A percentile compares a stretch with the other conserved stretches of the same genome.
These are phyloP conservation scores for Amanita pallidorosea DNA, from an alignment of 768 basidiomycete genomes.

Conservation along the genomic window DNA sequence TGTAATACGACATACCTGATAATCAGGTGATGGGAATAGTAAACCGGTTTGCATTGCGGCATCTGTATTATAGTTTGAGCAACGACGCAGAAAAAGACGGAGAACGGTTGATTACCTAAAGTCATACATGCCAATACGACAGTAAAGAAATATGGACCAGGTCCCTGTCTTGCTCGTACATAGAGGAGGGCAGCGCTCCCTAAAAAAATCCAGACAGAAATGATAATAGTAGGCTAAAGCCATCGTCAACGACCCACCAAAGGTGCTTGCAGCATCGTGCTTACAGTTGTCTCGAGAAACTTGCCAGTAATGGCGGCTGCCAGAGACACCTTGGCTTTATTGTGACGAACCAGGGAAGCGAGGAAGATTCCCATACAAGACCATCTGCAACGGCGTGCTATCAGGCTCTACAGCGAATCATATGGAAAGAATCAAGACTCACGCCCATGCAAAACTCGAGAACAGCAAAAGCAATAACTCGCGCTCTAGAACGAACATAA, in stretches of 20 bases:
- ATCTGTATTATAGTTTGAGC: slow-evolving; percentile 24
- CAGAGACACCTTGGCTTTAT: slow-evolving; percentile 26
- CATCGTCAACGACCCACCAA: neutral
- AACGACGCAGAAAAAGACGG: neutral
- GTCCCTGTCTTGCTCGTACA: slow-evolving; percentile 47
- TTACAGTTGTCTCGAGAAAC: slow-evolving; percentile 42
- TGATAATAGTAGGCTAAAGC: slow-evolving; percentile 43
- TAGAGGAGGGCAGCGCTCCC: slow-evolving; percentile 49
- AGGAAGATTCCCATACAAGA: slow-evolving; percentile 53
- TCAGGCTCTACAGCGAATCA: no score
- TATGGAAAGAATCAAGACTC: no score
- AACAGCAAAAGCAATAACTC: slow-evolving; percentile 45
- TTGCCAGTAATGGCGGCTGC: slow-evolving; percentile 33
- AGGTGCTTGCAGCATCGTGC: slow-evolving; percentile 6
- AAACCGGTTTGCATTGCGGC: slow-evolving; percentile 45
- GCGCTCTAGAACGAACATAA: slow-evolving; percentile 55
- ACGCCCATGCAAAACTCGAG: slow-evolving; percentile 51
- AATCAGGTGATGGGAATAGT: slow-evolving; percentile 58
- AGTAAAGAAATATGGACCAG: slow-evolving; percentile 52
- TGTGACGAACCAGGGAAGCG: slow-evolving; percentile 42
- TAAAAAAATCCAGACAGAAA: slow-evolving; percentile 52
- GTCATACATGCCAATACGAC: slow-evolving; percentile 50
- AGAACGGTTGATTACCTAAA: slow-evolving; percentile 26
- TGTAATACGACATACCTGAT: slow-evolving; percentile 24
- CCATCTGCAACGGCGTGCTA: slow-evolving; percentile 18